A percentile compares a stretch with the other conserved stretches of the same genome.
phyloP scores from a whole-genome alignment of 805 yeast genomes.

The Hanseniaspora lindneri region DNA sequence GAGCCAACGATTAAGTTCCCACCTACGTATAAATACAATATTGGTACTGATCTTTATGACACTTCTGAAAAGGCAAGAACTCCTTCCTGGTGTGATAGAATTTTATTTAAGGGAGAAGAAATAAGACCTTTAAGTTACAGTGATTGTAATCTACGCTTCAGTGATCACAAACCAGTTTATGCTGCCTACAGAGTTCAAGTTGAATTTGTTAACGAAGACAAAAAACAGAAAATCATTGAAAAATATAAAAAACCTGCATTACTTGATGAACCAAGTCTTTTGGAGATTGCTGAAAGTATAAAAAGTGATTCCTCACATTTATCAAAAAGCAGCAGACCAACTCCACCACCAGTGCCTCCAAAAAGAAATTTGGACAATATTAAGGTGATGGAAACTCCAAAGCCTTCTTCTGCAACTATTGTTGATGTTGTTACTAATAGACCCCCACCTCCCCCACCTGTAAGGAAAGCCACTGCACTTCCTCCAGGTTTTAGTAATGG shows the following conservation, averaged over 20 bases:
- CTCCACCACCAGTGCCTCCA: conserved; percentile 19
- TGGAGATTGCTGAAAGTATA: conserved; percentile 16
- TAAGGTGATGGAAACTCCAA: conserved; percentile 2
- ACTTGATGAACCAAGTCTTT: conserved; percentile 16
- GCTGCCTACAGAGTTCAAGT: conserved; percentile 62
- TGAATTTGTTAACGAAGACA: conserved; percentile 52
- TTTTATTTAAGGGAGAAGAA: conserved; percentile 49
- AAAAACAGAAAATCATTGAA: conserved; percentile 43
- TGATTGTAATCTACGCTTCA: conserved; percentile 49
- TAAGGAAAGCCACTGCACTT: conserved; percentile 4
- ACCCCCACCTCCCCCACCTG: conserved; percentile 20
- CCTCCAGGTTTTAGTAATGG: conserved; percentile 17
- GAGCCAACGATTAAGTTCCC: conserved; percentile 67
- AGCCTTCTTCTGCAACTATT: not conserved
- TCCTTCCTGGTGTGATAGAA: conserved; percentile 95
- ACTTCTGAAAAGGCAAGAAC: conserved; percentile 83
- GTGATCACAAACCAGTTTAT: conserved; percentile 91
- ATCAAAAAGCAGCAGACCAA: not conserved
- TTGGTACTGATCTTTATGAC: conserved; percentile 69
- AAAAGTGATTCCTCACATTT: not conserved
- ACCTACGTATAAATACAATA: conserved; percentile 90
- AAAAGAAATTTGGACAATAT: conserved; percentile 16
- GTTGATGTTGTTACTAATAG: not conserved
- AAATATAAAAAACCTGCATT: conserved; percentile 42
- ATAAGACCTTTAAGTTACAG: conserved; percentile 58